Evolutionary conservation across 257 asterid species (phyloP).

Genomic region (Solanum medicagineum): DNA sequence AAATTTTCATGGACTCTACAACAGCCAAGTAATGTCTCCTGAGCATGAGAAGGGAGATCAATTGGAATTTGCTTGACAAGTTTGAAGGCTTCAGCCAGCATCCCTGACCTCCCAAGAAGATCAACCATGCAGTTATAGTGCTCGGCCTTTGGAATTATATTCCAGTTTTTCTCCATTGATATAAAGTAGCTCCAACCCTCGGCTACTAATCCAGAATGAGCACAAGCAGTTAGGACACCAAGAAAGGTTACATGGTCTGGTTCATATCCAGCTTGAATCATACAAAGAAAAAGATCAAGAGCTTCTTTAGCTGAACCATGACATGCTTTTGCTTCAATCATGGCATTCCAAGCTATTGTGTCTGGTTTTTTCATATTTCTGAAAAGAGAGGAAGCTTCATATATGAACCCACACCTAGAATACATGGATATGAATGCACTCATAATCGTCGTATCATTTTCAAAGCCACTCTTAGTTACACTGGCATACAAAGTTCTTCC

Average conservation of each 20-base stretch:
- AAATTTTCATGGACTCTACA: slow-evolving; percentile 50
- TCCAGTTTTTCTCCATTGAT: slow-evolving; percentile 33
- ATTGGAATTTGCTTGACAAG: slow-evolving; percentile 32
- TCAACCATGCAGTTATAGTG: slow-evolving; percentile 55
- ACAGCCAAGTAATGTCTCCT: slow-evolving; percentile 53
- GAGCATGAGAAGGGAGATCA: slow-evolving; percentile 32
- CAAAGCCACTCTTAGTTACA: too few relatives aligned
- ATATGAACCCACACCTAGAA: slow-evolving; percentile 46
- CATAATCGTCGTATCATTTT: not conserved
- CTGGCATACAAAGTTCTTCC: too few relatives aligned
- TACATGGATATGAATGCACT: slow-evolving; percentile 42
- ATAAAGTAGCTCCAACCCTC: slow-evolving; percentile 37
- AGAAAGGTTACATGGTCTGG: slow-evolving; percentile 58
- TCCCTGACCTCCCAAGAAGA: slow-evolving; percentile 55
- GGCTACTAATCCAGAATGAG: slow-evolving; percentile 53
- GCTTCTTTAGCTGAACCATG: slow-evolving; percentile 39
- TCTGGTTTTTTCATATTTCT: slow-evolving; percentile 20
- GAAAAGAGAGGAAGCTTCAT: slow-evolving; percentile 33
- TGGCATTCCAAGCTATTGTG: slow-evolving; percentile 55
- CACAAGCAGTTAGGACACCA: slow-evolving; percentile 59
- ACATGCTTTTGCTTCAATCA: slow-evolving; percentile 45
- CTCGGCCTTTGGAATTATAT: slow-evolving; percentile 41
- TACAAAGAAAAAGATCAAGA: slow-evolving; percentile 21
- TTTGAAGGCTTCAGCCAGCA: slow-evolving; percentile 39
- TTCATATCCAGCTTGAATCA: slow-evolving; percentile 36